Evolutionary conservation across 805 yeast genomes (phyloP), one percentile per base, ranked within the genome.

Genomic region (Candida pseudofarinosa): DNA sequence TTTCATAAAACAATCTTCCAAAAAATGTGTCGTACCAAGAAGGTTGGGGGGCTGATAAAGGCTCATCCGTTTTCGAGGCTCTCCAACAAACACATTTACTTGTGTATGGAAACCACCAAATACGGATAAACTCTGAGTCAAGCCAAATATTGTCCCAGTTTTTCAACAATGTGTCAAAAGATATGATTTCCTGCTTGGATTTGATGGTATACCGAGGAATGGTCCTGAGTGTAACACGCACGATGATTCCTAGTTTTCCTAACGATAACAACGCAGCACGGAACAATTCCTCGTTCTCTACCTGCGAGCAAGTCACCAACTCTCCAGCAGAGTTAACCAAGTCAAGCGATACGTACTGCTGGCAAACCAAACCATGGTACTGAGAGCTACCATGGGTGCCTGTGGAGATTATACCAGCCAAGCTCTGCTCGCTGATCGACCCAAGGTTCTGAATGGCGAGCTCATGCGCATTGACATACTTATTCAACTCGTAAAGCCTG

Each of bases 21-120:
- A 83, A 55, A 19, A 67, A 68, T 4, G 95, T 84, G 23, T 95
- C 96, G 72, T 88, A 88, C 88, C 96, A 89, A 19, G 90, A 81
- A 16, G 73, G 71, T 55, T 87, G 72, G 23, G 93, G 88, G 2
- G 66, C 70, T 3, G 85, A 75, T 37, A 79, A 64, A 0, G 83
- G 76, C 31, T 83, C 86, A 19, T 68, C 67, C 1, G 96, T 79
- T 58, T 88, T 88, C 18, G 78, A 67, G 32, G 96, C 98, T 58
- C 95, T 79, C 97, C 98, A 91, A 38, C 89, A 69, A 26, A 89
- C 81, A 69, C 96, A 87, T 56, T 84, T 84, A 40, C 80, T 78
- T 14, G 93, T 74, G 62, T 91, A 93, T 1, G 99, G 98, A 63
- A 85, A 93, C 98, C 98, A 93, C 97, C 98, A 91, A 39, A 89